Conservation (phyloP, 2,329 filamentous ascomycete species). For the Colletotrichum musae region DNA sequence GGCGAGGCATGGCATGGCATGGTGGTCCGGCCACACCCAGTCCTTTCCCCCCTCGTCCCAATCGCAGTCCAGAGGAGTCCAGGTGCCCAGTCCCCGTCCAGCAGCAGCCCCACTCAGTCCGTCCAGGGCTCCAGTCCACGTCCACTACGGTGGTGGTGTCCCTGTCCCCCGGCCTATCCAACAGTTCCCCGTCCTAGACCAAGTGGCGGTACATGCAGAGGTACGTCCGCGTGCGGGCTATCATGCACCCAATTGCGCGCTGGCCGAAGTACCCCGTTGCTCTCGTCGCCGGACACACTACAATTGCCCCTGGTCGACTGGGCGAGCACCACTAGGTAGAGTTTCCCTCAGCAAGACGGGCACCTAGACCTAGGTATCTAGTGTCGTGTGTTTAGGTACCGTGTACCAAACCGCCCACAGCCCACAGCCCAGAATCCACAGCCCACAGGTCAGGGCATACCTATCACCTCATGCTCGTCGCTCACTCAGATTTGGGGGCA, state of each 20-base stretch:
- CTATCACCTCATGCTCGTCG: conserved; percentile 11
- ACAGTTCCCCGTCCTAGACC: conserved; percentile 29
- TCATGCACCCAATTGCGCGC: background rate
- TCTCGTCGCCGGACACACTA: conserved; percentile 17
- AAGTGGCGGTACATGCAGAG: conserved; percentile 5
- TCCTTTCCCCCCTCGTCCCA: conserved; percentile 28
- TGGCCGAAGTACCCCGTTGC: background rate
- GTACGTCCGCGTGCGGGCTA: conserved; percentile 14
- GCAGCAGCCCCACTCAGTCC: conserved; percentile 23
- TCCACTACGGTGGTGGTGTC: conserved; percentile 26
- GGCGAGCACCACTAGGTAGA: conserved; percentile 29
- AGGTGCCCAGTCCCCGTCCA: conserved; percentile 19
- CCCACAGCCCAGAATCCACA: conserved; percentile 10
- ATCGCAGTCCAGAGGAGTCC: conserved; percentile 1
- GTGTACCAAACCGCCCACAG: too few relatives aligned
- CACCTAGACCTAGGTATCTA: too few relatives aligned
- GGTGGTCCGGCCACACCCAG: conserved; percentile 39
- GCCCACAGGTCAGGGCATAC: conserved; percentile 31
- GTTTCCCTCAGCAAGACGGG: conserved; percentile 20
- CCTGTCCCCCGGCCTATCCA: conserved; percentile 17
- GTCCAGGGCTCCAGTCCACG: conserved; percentile 12
- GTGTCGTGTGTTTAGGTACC: too few relatives aligned
- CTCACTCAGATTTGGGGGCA: conserved; percentile 28
- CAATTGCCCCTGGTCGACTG: conserved; percentile 15
- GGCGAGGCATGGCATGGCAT: conserved; percentile 37